Base-by-base conservation (phyloP, 148 eudicot genomes). In the Oxyria digyna region DNA sequence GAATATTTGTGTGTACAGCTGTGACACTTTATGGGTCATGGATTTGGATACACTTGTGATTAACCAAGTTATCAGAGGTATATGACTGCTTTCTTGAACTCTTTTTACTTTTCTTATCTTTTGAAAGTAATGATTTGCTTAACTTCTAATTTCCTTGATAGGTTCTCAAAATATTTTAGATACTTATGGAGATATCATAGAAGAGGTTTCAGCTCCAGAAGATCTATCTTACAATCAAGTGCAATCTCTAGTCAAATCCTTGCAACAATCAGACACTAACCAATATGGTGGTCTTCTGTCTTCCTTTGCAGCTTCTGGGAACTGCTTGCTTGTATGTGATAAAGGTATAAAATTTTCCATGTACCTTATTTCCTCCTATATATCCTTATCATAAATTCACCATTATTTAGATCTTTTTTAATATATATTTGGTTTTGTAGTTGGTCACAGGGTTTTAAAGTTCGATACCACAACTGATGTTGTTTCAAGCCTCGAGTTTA, bases 1-100 rank as follows among this genome's bases (percentile, higher is more conserved):
- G 40, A 46, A 31, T 31, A 8, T 68, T 42, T 62, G 14, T 78
- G 12, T 80, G 38, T 80, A 76, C 87, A 94, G 98, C 68, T 80
- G 85, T 62, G 81, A 79, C 54, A 90, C 89, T 38, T 78, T 94
- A 59, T 94, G 98, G 98, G 70, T 81, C 67, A 75, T 94, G 83
- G 86, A 90, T 79, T 27, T 84, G 79, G 79, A 82, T 67, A 78
- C 81, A 17, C 84, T 89, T n/a, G 66, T 50, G 63, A 83, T 94
- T 64, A 77, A 49, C 72, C 84, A 88, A 73, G 78, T 80, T 50
- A 70, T 88, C 48, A 81, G 69, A 86, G 98, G 98, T 93, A 73
- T 38, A 18, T 2, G 33, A 38, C 49, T 26, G 55, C 29, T 70
- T 35, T 21, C 37, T 21, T 54, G n/a, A 23, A 27, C 8, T 38